phyloP scores from a whole-genome alignment of 2,329 filamentous ascomycete genomes.

The Cryphonectria carpinicola region DNA sequence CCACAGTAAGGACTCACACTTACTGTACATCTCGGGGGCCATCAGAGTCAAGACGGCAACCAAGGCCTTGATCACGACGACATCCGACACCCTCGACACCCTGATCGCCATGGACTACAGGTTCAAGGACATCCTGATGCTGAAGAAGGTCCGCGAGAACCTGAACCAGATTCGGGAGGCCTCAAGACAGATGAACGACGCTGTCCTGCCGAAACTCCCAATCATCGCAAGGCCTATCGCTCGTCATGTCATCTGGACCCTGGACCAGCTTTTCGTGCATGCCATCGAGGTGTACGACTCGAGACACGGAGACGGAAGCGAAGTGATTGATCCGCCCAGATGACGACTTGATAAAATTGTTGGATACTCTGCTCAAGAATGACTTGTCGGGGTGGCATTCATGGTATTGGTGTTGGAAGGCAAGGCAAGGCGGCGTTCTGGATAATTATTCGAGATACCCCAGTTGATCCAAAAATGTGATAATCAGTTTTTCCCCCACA shows the following conservation, averaged over 20 bases:
- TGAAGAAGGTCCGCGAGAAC: background rate
- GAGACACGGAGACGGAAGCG: background rate
- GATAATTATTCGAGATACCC: background rate
- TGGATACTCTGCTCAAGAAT: background rate
- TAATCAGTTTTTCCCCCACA: background rate
- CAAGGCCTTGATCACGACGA: background rate
- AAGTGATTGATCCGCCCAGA: background rate
- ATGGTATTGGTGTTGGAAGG: background rate
- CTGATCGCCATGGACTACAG: background rate
- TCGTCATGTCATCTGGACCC: background rate
- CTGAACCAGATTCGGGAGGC: background rate
- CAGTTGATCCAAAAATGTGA: background rate
- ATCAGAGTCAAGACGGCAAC: background rate
- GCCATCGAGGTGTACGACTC: background rate
- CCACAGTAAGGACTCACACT: background rate
- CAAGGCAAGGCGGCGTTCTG: background rate
- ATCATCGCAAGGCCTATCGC: background rate
- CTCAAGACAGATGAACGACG: background rate
- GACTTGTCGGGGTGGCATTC: background rate
- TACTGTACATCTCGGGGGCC: background rate
- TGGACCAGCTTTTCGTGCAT: background rate
- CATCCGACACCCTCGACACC: background rate
- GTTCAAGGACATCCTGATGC: background rate
- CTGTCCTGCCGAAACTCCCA: background rate
- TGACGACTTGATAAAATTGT: background rate